Evolutionary conservation across 2,329 filamentous ascomycete species (phyloP), one percentile per base, ranked within the genome.

Genomic region (Talaromyces amestolkiae): DNA sequence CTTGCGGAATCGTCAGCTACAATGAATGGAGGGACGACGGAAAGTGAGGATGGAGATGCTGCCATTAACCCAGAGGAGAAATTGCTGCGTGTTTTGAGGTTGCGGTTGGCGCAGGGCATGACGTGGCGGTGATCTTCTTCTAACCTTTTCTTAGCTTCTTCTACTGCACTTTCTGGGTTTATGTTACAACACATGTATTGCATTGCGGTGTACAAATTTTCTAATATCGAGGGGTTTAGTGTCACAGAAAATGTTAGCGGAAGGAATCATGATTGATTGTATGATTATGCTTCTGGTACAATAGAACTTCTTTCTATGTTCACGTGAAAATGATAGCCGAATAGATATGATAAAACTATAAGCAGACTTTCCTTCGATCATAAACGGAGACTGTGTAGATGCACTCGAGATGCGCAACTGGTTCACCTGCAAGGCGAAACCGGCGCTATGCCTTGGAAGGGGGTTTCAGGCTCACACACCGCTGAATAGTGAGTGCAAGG

Each of bases 41-140:
- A 31, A 43, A 41, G 33, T 17, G 65, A 60, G 2, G 61, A 27
- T 19, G 62, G 58, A 9, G 56, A 66, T 7, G 65, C 61, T 6
- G 27, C 41, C 11, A 58, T 49, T 4, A 61, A 56, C 7, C 61
- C 62, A 13, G 65, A 63, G 35, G 43, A 58, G 35, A 61, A 64
- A 33, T 53, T 97, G n/a, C 78, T 97, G 66, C 83, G 84, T 69
- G 85, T 89, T 69, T 75, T 97, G 77, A 85, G 93, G 37, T 54
- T 66, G 22, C 56, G 65, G 22, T 41, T 66, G 47, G 65, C 65
- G 24, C 61, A 64, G 33, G 58, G 56, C 8, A 66, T 66, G 65
- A 58, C 53, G 37, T 64, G 53, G 61, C 54, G 27, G 39, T 61
- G 56, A 59, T 33, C 24, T 58, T 17, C 37, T 11, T 13, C 24